Percentiles rank a stretch among this genome's conserved stretches.
Evolutionary conservation across 495 filamentous ascomycete genomes (phyloP).

Genomic region (Ramalina intermedia): DNA sequence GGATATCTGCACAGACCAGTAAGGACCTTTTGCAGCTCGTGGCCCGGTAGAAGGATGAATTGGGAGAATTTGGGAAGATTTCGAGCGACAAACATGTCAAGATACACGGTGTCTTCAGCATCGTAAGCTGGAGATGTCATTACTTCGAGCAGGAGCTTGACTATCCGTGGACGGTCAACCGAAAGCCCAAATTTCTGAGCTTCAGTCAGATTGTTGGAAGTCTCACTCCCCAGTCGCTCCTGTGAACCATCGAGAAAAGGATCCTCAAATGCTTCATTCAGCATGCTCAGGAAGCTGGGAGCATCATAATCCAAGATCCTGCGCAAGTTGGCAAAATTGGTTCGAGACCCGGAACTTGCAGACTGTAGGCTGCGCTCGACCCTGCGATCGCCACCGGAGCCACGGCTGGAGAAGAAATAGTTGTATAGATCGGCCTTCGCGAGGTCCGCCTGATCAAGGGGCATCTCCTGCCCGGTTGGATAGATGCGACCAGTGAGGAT

Average conservation of each 20-base stretch:
- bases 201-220: constrained; percentile 36
- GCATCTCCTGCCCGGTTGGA: constrained; percentile 64
- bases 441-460: constrained; percentile 48
- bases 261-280: constrained; percentile 97
- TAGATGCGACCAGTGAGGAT: constrained; percentile 83
- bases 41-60: constrained; percentile 80
- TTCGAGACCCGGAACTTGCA: background rate
- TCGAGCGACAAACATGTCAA: constrained; percentile 95
- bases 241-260: constrained; percentile 70
- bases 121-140: constrained; percentile 63
- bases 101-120: constrained; percentile 73
- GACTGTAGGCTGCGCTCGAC: constrained; percentile 1
- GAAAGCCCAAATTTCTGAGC: constrained; percentile 53
- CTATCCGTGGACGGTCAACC: constrained; percentile 78
- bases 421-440: constrained; percentile 83
- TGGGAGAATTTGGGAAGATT: constrained; percentile 95
- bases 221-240: constrained; percentile 39
- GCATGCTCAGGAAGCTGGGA: constrained; percentile 79
- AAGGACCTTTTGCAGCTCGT: constrained; percentile 67
- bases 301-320: constrained; percentile 79
- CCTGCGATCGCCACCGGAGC: constrained; percentile 29
- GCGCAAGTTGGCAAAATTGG: constrained; percentile 59
- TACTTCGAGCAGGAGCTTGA: constrained; percentile 77
- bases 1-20: constrained; percentile 75
- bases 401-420: constrained; percentile 76